Base-by-base conservation (phyloP, 208 protist genomes). In the Trypanosoma melophagium region DNA sequence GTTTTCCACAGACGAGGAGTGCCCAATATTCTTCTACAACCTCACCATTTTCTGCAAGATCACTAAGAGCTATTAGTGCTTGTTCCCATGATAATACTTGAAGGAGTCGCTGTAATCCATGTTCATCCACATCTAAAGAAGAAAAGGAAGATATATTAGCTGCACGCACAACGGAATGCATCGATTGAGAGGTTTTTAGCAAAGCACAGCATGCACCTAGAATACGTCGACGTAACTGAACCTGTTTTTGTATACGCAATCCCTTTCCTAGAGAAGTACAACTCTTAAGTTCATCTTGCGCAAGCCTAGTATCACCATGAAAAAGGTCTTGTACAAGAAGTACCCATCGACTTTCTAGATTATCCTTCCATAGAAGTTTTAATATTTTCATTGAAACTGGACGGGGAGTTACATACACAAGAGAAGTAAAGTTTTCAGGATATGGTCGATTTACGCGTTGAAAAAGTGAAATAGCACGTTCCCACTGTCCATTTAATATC, bases 21-120 rank as follows among this genome's bases (percentile, higher is more conserved):
- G 81, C 14, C 86, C 81, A 89, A 54, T 87, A 80, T 64, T 86
- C 77, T 24, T 92, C 77, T 17, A 85, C 71, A 5, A 66, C 51
- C 35, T 76, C 65, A 3, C 58, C 51, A 28, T 47, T 54, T 9
- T 55, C 44, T 1, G 21, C 3, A 58, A 59, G 31, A 51, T 62
- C 71, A 45, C 24, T 52, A 28, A 85, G 49, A 24, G 74, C 80
- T 8, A 35, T 65, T 14, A 77, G 10, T 13, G 73, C 83, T 19
- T 71, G 44, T 25, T 44, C 42, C 51, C 66, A 61, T n/a, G 72
- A 66, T 49, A 96, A 66, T 16, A 82, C 86, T 51, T 59, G 63
- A 21, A 94, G 41, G 31, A 96, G 60, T 25, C 87, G 79, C 71
- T 92, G 81, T 35, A 92, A 55, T 4, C 81, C 90, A 66, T 89